These are phyloP conservation scores for Verticillium dahliae DNA, from an alignment of 2,329 filamentous ascomycete species.

Conservation along the genomic window DNA sequence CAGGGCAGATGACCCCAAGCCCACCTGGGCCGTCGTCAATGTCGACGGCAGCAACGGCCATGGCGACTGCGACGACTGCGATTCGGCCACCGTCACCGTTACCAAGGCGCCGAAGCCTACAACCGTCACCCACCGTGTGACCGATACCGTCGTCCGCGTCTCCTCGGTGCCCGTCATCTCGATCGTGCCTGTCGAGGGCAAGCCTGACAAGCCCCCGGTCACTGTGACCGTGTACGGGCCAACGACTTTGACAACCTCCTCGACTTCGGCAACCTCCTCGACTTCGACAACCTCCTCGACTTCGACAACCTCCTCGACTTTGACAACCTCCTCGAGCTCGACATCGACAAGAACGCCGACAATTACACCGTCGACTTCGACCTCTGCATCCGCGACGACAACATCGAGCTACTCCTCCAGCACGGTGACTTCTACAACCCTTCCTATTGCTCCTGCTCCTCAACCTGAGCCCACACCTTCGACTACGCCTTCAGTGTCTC, in stretches of 20 bases:
- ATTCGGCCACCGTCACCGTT: constrained; percentile 18
- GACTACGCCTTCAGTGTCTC: neutral
- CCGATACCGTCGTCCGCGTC: constrained; percentile 17
- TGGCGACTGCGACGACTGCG: neutral
- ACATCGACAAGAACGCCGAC: neutral
- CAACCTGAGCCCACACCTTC: neutral
- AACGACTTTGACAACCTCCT: neutral
- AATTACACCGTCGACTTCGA: neutral
- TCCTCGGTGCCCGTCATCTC: constrained; percentile 15
- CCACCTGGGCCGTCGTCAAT: constrained; percentile 23
- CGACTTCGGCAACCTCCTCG: neutral
- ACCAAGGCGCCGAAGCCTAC: constrained; percentile 17
- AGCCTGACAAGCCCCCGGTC: constrained; percentile 3
- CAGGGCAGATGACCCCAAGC: constrained; percentile 5
- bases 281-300: no score
- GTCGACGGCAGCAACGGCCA: constrained; percentile 15
- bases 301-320: neutral
- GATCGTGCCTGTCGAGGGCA: constrained; percentile 19
- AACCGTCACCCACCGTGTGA: constrained; percentile 20
- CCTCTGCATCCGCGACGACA: constrained; percentile 3
- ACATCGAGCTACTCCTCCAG: neutral
- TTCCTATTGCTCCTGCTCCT: neutral
- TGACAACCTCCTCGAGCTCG: neutral
- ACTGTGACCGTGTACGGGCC: constrained; percentile 8
- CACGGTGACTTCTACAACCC: neutral